Evolutionary conservation across 1,284 basidiomycete genomes (phyloP).

Genomic region (Cutaneotrichosporon spelunceum): DNA sequence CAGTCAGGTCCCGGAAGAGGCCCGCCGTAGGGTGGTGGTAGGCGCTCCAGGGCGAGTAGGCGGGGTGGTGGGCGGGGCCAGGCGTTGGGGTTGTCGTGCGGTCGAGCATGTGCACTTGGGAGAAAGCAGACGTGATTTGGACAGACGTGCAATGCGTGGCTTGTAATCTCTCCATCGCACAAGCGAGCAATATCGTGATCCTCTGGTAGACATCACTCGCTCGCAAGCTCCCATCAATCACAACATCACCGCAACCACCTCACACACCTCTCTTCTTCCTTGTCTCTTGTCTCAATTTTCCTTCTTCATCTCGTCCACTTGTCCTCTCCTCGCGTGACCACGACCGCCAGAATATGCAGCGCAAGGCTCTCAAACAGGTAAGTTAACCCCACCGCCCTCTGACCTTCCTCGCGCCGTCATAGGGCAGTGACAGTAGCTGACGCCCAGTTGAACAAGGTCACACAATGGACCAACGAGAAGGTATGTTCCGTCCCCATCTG

Average conservation of each 20-base stretch:
- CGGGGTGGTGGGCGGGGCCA: no score
- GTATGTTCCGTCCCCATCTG: slow-evolving; percentile 13
- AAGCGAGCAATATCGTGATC: neutral
- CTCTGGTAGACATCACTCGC: neutral
- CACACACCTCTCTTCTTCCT: neutral
- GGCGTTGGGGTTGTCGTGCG: no score
- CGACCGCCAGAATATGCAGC: slow-evolving; percentile 36
- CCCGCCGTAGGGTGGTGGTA: no score
- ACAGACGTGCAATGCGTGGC: no score
- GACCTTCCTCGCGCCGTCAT: neutral
- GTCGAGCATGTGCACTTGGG: no score
- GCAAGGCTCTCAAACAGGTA: slow-evolving; percentile 49
- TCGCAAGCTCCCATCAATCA: neutral
- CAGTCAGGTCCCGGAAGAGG: no score
- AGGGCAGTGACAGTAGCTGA: neutral
- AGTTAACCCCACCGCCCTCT: slow-evolving; percentile 8
- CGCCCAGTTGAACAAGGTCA: slow-evolving; percentile 46
- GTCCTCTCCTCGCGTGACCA: neutral
- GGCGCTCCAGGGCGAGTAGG: no score
- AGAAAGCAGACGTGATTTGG: no score
- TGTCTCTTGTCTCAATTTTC: neutral
- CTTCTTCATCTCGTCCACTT: no score
- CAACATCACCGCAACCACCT: neutral
- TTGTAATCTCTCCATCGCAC: neutral
- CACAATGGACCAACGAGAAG: slow-evolving; percentile 51